Base-by-base conservation (phyloP, 805 yeast genomes). In the Wickerhamiella cacticola region DNA sequence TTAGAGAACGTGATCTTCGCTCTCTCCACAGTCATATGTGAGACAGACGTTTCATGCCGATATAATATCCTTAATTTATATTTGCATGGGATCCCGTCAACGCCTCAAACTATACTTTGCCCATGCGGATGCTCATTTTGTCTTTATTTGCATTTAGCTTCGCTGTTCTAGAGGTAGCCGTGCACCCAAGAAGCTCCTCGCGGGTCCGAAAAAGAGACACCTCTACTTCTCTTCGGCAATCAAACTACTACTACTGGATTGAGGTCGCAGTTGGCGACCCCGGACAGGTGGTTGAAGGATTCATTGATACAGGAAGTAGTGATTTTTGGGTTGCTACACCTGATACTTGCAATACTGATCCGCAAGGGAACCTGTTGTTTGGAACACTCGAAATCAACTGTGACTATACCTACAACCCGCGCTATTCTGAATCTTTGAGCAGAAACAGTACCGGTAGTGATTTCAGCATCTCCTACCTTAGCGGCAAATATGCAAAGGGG, bases 301-400 rank as follows among this genome's bases (percentile, higher is more conserved):
- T 79, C 24, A 59, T 81, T 12, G 89, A 81, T 56, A 81, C 88
- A 1, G 88, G 88, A 1, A 78, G 86, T 0, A 70, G 81, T 1
- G 87, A 81, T 59, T 59, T 80, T 34, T 80, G 84, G 84, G 73
- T 79, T n/a, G 50, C 54, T 45, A 48, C 50, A 12, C 39, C 45
- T 5, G 28, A 22, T 10, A 55, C 40, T 50, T 46, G 55, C 56
- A 15, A 50, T 31, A 40, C 52, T 52, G 45, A 44, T 50, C 22
- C 26, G 12, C 12, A 43, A 2, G 46, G 40, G 6, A 24, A 43
- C 15, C 39, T 43, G 23, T 5, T 15, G 15, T 43, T 29, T 23
- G 46, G 46, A 3, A 43, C 46, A 8, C 46, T 43, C 3, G 46
- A 43, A n/a, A 43, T 43, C 52, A 15, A 41, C 49, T 8, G 46